phyloP scores from a whole-genome alignment of 768 basidiomycete genomes.

The Naganishia kalamii region DNA sequence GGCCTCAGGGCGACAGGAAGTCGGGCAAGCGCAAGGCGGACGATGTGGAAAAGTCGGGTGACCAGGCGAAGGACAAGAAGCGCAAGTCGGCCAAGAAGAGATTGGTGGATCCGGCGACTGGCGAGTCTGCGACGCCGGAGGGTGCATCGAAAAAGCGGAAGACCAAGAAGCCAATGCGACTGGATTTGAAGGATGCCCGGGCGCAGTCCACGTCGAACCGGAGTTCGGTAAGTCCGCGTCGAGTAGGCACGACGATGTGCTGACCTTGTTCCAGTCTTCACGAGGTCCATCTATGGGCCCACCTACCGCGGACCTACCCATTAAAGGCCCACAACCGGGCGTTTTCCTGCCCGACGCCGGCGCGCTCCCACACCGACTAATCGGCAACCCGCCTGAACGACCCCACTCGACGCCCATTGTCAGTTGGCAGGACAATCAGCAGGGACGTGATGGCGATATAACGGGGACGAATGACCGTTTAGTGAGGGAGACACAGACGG shows the following conservation, averaged over 20 bases:
- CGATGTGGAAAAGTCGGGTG: slow-evolving; percentile 3
- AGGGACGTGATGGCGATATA: not conserved
- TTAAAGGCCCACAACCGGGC: slow-evolving; percentile 1
- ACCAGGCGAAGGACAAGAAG: not conserved
- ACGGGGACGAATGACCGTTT: not conserved
- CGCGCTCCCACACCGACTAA: not conserved
- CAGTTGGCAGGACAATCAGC: slow-evolving; percentile 9
- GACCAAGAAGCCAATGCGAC: not conserved
- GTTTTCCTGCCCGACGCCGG: not conserved
- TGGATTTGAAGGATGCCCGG: not conserved
- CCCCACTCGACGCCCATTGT: slow-evolving; percentile 6
- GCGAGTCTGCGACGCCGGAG: not conserved
- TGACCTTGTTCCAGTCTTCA: not conserved
- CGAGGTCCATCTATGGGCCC: slow-evolving; percentile 4
- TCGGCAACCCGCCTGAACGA: slow-evolving; percentile 9
- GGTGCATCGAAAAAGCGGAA: slow-evolving; percentile 3
- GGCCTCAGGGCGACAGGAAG: not conserved
- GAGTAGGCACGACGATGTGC: not conserved
- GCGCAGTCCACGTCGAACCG: not conserved
- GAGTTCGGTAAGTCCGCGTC: not conserved
- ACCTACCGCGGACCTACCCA: not conserved
- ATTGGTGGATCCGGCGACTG: not conserved
- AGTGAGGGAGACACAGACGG: not conserved
- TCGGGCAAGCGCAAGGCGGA: not conserved
- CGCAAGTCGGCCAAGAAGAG: slow-evolving; percentile 1